Evolutionary conservation across 1,284 basidiomycete genomes (phyloP).

Genomic region (Rhodotorula mucilaginosa): DNA sequence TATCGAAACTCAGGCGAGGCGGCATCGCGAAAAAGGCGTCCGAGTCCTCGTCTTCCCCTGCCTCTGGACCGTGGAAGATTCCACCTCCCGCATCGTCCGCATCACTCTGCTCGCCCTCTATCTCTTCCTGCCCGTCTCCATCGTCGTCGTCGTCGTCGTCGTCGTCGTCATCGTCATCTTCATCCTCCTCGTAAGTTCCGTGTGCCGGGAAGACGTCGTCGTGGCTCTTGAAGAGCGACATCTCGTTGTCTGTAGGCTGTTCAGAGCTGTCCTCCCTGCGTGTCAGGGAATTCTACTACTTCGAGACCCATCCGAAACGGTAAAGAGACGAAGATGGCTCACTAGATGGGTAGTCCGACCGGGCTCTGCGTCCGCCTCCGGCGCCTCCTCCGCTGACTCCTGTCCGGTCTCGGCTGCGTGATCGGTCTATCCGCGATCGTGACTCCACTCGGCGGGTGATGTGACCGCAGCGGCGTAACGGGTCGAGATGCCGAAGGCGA

Average conservation of each 20-base stretch:
- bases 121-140: neutral
- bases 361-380: conserved; percentile 26
- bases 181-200: conserved; percentile 1
- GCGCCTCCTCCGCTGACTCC: conserved; percentile 14
- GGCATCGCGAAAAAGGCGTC: neutral
- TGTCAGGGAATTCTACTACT: neutral
- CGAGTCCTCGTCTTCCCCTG: conserved; percentile 3
- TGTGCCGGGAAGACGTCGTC: conserved; percentile 6
- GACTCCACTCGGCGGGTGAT: conserved; percentile 26
- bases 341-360: conserved; percentile 32
- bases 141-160: neutral
- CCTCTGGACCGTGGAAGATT: neutral
- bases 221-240: conserved; percentile 26
- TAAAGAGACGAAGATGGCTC: neutral
- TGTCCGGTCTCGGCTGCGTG: conserved; percentile 2
- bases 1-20: neutral
- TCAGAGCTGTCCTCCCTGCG: neutral
- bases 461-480: conserved; percentile 10
- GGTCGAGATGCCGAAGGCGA: conserved; percentile 3
- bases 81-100: neutral
- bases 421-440: conserved; percentile 27
- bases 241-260: conserved; percentile 27
- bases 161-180: neutral
- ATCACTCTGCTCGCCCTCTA: neutral
- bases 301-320: neutral